These are phyloP conservation scores for Epicoccum sorghinum DNA, from an alignment of 2,329 filamentous ascomycete species.

Conservation along the genomic window DNA sequence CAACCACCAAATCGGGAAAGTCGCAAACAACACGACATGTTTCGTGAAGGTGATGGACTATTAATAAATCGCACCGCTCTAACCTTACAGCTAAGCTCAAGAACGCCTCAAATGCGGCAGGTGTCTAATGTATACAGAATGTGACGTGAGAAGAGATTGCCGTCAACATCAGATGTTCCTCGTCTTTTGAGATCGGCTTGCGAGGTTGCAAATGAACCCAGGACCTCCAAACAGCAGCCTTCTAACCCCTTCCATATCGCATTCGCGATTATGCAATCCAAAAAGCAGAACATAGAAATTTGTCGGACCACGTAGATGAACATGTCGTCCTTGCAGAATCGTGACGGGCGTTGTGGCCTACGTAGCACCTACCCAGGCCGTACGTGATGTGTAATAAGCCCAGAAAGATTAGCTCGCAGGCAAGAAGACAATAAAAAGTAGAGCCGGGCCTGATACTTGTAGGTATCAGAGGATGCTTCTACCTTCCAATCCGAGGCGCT, in stretches of 20 bases:
- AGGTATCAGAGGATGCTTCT: background rate
- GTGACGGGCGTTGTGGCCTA: conserved; percentile 25
- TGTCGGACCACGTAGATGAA: background rate
- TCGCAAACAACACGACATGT: background rate
- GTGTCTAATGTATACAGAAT: conserved; percentile 43
- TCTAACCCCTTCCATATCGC: background rate
- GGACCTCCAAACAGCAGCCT: background rate
- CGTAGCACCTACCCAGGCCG: conserved; percentile 1
- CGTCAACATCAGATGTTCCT: conserved; percentile 17
- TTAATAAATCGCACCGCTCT: conserved; percentile 22
- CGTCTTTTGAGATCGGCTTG: conserved; percentile 26
- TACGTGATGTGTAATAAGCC: conserved; percentile 31
- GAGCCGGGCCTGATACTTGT: background rate
- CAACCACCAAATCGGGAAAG: background rate
- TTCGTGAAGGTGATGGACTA: conserved; percentile 11
- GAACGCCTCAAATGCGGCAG: conserved; percentile 41
- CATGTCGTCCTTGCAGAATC: conserved; percentile 13
- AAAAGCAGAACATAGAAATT: background rate
- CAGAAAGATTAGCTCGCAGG: background rate
- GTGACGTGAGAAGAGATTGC: background rate
- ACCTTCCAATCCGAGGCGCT: background rate
- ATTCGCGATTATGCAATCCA: background rate
- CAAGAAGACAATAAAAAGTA: background rate
- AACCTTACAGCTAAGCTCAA: conserved; percentile 23
- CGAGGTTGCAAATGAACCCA: conserved; percentile 19